Evolutionary conservation across 2,329 filamentous ascomycete species (phyloP), one percentile per base, ranked within the genome.

Genomic region (Cordyceps farinosa): DNA sequence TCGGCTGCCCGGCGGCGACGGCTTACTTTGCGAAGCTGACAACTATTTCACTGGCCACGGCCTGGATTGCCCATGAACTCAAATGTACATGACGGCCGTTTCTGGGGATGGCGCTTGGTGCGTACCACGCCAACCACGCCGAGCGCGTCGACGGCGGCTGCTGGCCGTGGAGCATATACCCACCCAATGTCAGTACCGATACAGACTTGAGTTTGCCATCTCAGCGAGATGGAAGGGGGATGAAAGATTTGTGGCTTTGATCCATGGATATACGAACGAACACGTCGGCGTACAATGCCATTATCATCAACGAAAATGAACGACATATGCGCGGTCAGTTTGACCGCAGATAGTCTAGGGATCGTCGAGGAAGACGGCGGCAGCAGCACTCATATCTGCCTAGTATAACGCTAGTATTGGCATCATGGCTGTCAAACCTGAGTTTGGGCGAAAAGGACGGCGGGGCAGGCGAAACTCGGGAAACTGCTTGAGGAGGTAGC

Each of bases 51-150:
- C 44, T 48, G n/a, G 55, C 17, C 6, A 48, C 44, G 44, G 55
- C 55, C 11, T 48, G 42, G n/a, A 44, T 52, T 22, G 8, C 47
- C 36, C 27, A 36, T 34, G 27, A 34, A 42, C 45, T 38, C 55
- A 58, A 57, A 51, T 22, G 15, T 59, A 51, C 34, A 42, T 9
- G 15, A 59, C 36, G 2, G 22, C 45, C 22, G 22, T 34, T 22
- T 13, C 27, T n/a, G 45, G 13, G 17, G 34, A 50, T 13, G 10
- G 44, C 45, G 32, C 55, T 58, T 4, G 40, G 45, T 15, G n/a
- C 45, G 56, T 51, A 59, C 56, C 45, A 51, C 36, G 34, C 56
- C 45, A 22, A 51, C 44, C 34, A 59, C 45, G 22, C 34, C 27
- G 22, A 59, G 13, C 15, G 56, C 48, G 56, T 59, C 56, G 47